These are phyloP conservation scores for Metschnikowia kofuensis DNA, from an alignment of 805 yeast genomes.

Conservation along the genomic window DNA sequence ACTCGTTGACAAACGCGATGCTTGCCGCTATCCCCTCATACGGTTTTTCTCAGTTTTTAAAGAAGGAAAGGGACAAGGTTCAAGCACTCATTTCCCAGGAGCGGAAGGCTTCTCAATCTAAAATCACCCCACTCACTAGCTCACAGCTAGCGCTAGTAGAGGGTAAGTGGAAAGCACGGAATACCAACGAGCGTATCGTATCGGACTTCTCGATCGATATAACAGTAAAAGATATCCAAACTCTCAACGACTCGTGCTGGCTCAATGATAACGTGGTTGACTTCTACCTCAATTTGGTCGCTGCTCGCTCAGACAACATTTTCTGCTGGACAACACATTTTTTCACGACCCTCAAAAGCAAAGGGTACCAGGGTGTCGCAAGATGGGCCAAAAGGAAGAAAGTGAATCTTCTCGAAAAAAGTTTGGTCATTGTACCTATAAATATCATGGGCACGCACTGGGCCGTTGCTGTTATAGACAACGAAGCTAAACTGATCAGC, in stretches of 20 bases:
- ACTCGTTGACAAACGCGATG: conserved; percentile 20
- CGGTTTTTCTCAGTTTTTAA: conserved; percentile 11
- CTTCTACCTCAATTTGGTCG: conserved; percentile 60
- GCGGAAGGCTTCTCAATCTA: conserved; percentile 10
- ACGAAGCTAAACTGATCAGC: conserved; percentile 52
- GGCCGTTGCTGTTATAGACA: conserved; percentile 82
- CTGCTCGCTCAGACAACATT: conserved; percentile 40
- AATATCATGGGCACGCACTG: conserved; percentile 83
- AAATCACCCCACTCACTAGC: conserved; percentile 18
- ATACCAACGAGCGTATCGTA: conserved; percentile 24
- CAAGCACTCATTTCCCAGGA: conserved; percentile 17
- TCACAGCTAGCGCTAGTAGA: conserved; percentile 34
- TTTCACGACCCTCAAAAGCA: conserved; percentile 62
- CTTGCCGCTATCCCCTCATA: conserved; percentile 14
- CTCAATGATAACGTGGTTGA: conserved; percentile 90
- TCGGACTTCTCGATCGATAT: conserved; percentile 55
- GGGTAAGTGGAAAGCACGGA: conserved; percentile 27
- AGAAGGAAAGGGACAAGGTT: conserved; percentile 11
- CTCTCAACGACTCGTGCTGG: conserved; percentile 74
- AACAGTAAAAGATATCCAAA: conserved; percentile 61
- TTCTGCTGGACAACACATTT: conserved; percentile 89
- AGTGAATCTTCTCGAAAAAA: conserved; percentile 59
- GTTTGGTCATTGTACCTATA: conserved; percentile 77
- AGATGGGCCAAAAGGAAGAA: conserved; percentile 83
- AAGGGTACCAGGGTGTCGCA: conserved; percentile 78